phyloP scores from a whole-genome alignment of 116 monocot genomes.

The Phalaenopsis hybrid region DNA sequence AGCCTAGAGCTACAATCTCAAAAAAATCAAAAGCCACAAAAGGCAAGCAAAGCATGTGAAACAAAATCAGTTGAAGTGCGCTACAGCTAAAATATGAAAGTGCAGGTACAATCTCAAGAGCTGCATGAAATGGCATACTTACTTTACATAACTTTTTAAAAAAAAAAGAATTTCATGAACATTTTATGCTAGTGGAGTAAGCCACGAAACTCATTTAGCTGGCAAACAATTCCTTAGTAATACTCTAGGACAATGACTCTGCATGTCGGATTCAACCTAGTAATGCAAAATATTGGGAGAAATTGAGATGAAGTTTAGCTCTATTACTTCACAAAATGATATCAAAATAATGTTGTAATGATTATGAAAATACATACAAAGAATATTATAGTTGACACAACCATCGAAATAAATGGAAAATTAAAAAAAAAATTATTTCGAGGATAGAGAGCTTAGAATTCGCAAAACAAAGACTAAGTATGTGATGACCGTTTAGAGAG shows the following conservation, averaged over 20 bases:
- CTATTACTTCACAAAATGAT: background rate
- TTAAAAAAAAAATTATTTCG: background rate
- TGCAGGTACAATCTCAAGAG: background rate
- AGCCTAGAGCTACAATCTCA: background rate
- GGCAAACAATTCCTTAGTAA: constrained; percentile 1
- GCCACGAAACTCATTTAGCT: background rate
- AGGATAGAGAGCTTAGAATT: background rate
- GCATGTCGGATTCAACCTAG: background rate
- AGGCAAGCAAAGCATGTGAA: background rate
- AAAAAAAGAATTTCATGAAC: background rate
- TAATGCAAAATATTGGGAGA: background rate
- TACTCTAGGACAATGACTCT: background rate
- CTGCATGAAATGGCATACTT: background rate
- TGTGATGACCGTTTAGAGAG: background rate
- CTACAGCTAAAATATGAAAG: background rate
- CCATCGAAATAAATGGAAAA: background rate
- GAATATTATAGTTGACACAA: background rate
- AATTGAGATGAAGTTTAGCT: background rate
- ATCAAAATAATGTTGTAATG: background rate
- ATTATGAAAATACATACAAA: background rate
- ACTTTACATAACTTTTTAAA: background rate
- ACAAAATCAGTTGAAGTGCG: background rate
- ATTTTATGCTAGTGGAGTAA: background rate
- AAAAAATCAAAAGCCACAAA: background rate
- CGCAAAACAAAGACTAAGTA: background rate